A percentile compares a stretch with the other conserved stretches of the same genome.
Evolutionary conservation across 2,329 filamentous ascomycete species (phyloP).

Genomic region (Monilinia fructigena): DNA sequence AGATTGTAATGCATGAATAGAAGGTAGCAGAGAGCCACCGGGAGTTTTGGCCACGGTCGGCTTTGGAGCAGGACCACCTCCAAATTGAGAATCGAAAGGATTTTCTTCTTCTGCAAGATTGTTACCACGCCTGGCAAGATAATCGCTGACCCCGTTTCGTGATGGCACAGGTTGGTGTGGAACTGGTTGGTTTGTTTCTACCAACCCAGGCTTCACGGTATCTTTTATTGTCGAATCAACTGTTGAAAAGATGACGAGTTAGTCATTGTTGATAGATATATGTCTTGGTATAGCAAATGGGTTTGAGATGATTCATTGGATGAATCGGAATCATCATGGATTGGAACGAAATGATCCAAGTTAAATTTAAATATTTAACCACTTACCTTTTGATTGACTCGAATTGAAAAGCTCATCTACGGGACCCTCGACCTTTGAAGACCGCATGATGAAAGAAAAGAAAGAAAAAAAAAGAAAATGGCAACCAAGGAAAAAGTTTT

Average conservation of each 20-base stretch:
- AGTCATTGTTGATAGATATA: not conserved
- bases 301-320: not conserved
- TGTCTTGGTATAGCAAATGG: not conserved
- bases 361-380: not conserved
- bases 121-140: slow-evolving; percentile 48
- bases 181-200: not conserved
- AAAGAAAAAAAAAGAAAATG: not conserved
- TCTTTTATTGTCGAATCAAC: not conserved
- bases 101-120: slow-evolving; percentile 79
- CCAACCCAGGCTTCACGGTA: not conserved
- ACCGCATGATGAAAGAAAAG: not conserved
- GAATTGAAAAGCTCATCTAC: not conserved
- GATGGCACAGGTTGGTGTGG: slow-evolving; percentile 48
- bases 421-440: not conserved
- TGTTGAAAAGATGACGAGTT: not conserved
- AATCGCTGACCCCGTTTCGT: slow-evolving; percentile 59
- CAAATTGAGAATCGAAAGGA: slow-evolving; percentile 93
- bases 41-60: slow-evolving; percentile 71
- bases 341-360: not conserved
- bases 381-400: slow-evolving; percentile 6
- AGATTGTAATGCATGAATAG: slow-evolving; percentile 87
- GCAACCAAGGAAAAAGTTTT: not conserved
- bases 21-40: slow-evolving; percentile 73
- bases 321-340: not conserved
- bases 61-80: slow-evolving; percentile 42